Evolutionary conservation across 169 alveolate species (phyloP).

Genomic region (Theileria sp.): DNA sequence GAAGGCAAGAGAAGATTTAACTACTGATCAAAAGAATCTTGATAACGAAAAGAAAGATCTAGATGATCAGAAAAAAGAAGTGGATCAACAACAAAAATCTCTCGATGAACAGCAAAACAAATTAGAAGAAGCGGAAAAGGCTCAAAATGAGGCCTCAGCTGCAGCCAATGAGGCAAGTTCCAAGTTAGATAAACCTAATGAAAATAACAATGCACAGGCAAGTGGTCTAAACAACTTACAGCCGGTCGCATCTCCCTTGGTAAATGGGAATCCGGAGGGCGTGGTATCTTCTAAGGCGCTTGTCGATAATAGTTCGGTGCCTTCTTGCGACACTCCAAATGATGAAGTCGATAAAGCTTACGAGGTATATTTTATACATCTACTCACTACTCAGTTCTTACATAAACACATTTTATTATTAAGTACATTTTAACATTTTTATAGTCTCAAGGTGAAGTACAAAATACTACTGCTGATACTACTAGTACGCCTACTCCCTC

Average conservation of each 20-base stretch:
- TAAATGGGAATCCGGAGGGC: constrained; percentile 40
- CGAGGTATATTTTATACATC: background rate
- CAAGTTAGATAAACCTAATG: constrained; percentile 10
- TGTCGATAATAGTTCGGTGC: constrained; percentile 40
- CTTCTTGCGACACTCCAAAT: constrained; percentile 18
- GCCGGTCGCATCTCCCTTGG: constrained; percentile 63
- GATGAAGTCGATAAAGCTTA: constrained; percentile 53
- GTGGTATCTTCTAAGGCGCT: constrained; percentile 39
- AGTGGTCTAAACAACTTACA: constrained; percentile 11
- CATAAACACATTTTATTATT: background rate
- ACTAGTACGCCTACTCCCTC: background rate
- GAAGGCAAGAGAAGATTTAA: background rate
- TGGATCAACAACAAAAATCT: background rate
- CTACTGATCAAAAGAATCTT: background rate
- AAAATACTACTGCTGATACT: constrained; percentile 3
- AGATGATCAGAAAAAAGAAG: background rate
- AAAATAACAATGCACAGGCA: background rate
- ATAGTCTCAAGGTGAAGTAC: constrained; percentile 9
- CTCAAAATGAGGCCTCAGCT: background rate
- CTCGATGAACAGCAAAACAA: constrained; percentile 1
- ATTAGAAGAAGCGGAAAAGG: constrained; percentile 24
- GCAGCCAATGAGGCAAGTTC: background rate
- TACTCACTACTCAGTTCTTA: background rate
- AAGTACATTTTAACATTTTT: background rate
- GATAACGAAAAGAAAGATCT: background rate